Percentiles rank a stretch among this genome's conserved stretches.
Conservation (phyloP, 148 eudicot genomes). For the Amaranthus palmeri region DNA sequence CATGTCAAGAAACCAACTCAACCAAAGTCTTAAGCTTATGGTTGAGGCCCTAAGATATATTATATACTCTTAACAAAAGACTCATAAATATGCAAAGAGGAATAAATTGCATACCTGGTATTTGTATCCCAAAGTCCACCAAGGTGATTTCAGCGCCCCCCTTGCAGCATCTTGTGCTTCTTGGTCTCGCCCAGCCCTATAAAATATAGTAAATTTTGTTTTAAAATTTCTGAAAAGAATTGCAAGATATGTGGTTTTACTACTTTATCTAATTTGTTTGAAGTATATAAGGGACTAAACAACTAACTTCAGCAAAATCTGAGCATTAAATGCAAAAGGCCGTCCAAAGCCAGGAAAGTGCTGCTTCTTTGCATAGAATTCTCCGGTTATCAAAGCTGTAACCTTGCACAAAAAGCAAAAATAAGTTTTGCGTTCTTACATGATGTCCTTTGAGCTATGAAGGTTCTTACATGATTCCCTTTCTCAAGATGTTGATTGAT, state of each 20-base stretch:
- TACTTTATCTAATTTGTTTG: neutral
- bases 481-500: slow-evolving; percentile 63
- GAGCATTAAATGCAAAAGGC: slow-evolving; percentile 83
- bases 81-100: neutral
- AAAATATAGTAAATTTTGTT: neutral
- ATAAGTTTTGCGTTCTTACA: slow-evolving; percentile 36
- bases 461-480: slow-evolving; percentile 66
- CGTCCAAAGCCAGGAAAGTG: slow-evolving; percentile 99
- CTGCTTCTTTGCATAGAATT: slow-evolving; percentile 80
- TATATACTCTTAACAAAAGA: no score
- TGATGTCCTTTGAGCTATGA: slow-evolving; percentile 47
- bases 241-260: neutral
- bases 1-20: no score
- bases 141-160: slow-evolving; percentile 84
- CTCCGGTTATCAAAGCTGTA: slow-evolving; percentile 93
- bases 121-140: slow-evolving; percentile 97
- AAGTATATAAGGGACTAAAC: slow-evolving; percentile 4
- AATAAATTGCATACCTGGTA: slow-evolving; percentile 50
- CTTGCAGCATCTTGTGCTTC: slow-evolving; percentile 93
- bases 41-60: no score
- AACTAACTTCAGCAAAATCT: slow-evolving; percentile 67
- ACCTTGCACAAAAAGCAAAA: slow-evolving; percentile 44
- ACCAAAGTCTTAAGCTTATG: no score
- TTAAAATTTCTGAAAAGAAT: neutral
- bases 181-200: slow-evolving; percentile 70